Evolutionary conservation across 306 rosid species (phyloP), one percentile per base, ranked within the genome.

Genomic region (Quercus rubra): DNA sequence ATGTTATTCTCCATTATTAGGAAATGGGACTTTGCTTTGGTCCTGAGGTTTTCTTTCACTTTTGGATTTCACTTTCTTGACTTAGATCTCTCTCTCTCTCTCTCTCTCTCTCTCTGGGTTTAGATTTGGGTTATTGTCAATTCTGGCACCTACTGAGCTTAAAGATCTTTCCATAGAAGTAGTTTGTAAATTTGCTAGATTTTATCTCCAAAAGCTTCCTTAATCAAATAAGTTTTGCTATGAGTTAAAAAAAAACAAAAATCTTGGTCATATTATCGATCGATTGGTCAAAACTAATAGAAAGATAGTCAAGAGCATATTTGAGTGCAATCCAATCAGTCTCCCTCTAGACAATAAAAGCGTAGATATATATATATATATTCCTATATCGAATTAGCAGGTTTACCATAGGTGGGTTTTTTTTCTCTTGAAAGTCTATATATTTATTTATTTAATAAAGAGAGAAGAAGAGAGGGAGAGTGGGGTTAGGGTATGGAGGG

Each of bases 291-390:
- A 89, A 85, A 52, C 84, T 55, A 67, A 72, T 41, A 61, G 59
- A 74, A 85, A 87, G 85, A 82, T 55, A 83, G 87, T 85, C 86
- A 88, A 92, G 84, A 85, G 82, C 89, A 87, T 84, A 88, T 87
- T 85, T 90, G 89, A 88, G 91, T 82, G 90, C 87, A 80, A 82
- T 84, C 87, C 86, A 89, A 89, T 85, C 86, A 80, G 81, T 80
- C 77, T 80, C 68, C 80, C 83, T 71, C 79, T 55, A 28, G 76
- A 73, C 71, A 72, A 49, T 61, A 83, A 78, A 75, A 70, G 74
- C 78, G 68, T 74, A 76, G 78, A 86, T 74, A 77, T 10, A 43
- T 6, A 46, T 10, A 35, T 43, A 43, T 41, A 49, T 71, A 83
- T 84, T 80, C 80, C 80, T 56, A 71, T 46, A 74, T 70, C 15